A percentile compares a stretch with the other conserved stretches of the same genome.
Conservation (phyloP, 129 eudicot species). For the Tagetes erecta region DNA sequence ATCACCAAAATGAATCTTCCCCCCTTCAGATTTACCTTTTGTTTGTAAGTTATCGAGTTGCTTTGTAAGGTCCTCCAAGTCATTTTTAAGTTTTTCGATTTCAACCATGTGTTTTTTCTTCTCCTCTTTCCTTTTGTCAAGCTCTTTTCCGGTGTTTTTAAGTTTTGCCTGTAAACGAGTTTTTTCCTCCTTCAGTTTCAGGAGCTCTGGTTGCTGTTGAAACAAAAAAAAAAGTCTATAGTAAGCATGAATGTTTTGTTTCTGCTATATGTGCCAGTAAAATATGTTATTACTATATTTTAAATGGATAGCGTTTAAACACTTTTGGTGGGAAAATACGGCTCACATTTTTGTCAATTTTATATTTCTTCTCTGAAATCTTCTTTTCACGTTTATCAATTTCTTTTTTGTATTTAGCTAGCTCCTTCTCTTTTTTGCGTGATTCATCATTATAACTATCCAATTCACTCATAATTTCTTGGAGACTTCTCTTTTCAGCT, state of each 20-base stretch:
- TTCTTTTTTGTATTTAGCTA: conserved; percentile 72
- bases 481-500: conserved; percentile 66
- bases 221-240: conserved; percentile 19
- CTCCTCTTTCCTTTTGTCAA: conserved; percentile 81
- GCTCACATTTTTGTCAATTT: conserved; percentile 76
- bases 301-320: not conserved
- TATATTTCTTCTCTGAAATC: conserved; percentile 73
- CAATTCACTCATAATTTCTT: conserved; percentile 76
- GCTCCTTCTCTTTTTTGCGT: conserved; percentile 79
- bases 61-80: conserved; percentile 62
- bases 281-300: conserved; percentile 4
- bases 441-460: conserved; percentile 71
- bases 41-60: conserved; percentile 67
- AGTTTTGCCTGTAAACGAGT: conserved; percentile 71
- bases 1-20: conserved; percentile 80
- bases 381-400: conserved; percentile 73
- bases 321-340: not conserved
- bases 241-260: not conserved
- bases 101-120: conserved; percentile 71
- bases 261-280: not conserved
- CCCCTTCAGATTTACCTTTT: conserved; percentile 71
- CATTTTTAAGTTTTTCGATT: conserved; percentile 74
- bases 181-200: conserved; percentile 76
- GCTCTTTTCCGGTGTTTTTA: conserved; percentile 80
- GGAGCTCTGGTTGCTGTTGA: conserved; percentile 88